Conservation (phyloP, 2,329 filamentous ascomycete species). For the Ceratocystis smalleyi region DNA sequence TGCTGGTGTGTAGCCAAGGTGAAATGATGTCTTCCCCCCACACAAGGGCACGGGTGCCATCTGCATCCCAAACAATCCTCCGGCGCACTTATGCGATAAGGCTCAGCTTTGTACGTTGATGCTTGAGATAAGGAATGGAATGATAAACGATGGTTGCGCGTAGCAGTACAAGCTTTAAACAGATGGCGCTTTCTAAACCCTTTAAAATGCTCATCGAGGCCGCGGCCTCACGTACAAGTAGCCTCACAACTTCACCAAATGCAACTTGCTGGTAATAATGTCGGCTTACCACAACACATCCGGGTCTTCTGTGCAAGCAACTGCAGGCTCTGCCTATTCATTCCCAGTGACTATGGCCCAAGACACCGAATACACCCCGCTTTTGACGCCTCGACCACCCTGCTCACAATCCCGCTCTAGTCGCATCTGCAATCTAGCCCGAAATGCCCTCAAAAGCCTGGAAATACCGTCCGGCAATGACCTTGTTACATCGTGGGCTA, state of each 20-base stretch:
- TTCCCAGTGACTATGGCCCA: not conserved
- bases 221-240: too few relatives aligned
- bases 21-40: not conserved
- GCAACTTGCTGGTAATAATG: not conserved
- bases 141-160: not conserved
- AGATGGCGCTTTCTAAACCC: too few relatives aligned
- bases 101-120: not conserved
- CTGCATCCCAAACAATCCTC: not conserved
- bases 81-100: not conserved
- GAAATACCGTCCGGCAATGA: slow-evolving; percentile 6
- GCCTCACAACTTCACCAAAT: too few relatives aligned
- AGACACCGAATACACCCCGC: not conserved
- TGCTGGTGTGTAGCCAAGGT: not conserved
- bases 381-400: not conserved
- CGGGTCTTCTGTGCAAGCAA: not conserved
- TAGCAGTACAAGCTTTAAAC: too few relatives aligned
- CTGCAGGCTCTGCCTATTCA: not conserved
- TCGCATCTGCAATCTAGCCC: not conserved
- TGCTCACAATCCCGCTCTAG: not conserved
- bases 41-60: not conserved
- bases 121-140: not conserved
- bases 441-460: not conserved
- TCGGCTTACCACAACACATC: not conserved
- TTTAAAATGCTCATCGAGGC: too few relatives aligned
- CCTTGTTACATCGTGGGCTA: not conserved